Evolutionary conservation across 768 basidiomycete species (phyloP), one percentile per base, ranked within the genome.

Genomic region (Phanerodontia chrysosporium): DNA sequence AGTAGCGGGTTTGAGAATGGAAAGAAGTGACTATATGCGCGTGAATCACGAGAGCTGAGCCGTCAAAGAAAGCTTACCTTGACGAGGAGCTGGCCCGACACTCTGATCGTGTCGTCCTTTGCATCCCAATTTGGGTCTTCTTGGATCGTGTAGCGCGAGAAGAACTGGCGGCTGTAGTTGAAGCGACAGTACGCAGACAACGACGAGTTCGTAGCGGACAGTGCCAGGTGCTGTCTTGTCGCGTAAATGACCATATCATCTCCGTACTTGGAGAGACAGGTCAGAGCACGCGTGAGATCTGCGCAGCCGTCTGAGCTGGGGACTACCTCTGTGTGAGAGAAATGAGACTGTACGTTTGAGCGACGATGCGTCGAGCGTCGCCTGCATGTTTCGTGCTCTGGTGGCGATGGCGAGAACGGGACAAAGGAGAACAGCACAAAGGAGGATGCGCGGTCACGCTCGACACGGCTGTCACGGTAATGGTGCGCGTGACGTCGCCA

Each of bases 111-210:
- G 13, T 80, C 79, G 51, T 80, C 75, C 21, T 70, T 65, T 29
- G 73, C 73, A 58, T 71, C 67, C 61, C 64, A 22, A 54, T 62
- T 42, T n/a, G 64, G 14, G 54, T 54, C 51, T 46, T 48, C 32
- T 55, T 69, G 76, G 12, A 88, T 70, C 39, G 68, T 76, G 64
- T 89, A 93, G 58, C 79, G 83, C 25, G 83, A 83, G 69, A 94
- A 94, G 73, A 90, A 92, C 36, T 78, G 73, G 42, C 75, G 80
- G 9, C 77, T 76, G 63, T 87, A 90, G 68, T 82, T 85, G 75
- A 93, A 87, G 14, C 89, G 82, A 71, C 85, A 88, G 66, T 89
- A 93, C 12, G 92, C 91, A 39, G 92, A 89, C 67, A 86, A 82
- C 4, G 91, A 86, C 2, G 87, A 84, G 72, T 93, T 94, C 24